These are phyloP conservation scores for Trichoderma atrobrunneum DNA, from an alignment of 2,329 filamentous ascomycete species.

Conservation along the genomic window DNA sequence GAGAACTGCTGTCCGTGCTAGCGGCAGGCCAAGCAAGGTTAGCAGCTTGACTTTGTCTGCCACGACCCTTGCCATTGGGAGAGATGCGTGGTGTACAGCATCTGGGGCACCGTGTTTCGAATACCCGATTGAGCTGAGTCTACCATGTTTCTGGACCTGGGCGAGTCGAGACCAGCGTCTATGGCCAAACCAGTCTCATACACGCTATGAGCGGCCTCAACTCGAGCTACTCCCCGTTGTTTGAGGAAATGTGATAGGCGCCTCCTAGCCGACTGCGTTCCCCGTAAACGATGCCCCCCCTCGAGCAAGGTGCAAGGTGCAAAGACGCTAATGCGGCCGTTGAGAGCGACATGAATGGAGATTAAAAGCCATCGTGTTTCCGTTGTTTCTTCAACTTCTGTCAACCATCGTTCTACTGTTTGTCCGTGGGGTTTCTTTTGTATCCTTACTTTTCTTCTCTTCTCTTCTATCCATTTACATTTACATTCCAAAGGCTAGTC, in stretches of 20 bases:
- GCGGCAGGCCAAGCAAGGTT: not conserved
- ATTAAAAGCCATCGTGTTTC: slow-evolving; percentile 28
- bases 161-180: slow-evolving; percentile 1
- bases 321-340: not conserved
- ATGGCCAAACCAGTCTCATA: slow-evolving; percentile 23
- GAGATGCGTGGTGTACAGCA: not conserved
- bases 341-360: slow-evolving; percentile 3
- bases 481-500: slow-evolving; percentile 29
- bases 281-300: slow-evolving; percentile 7
- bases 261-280: slow-evolving; percentile 15
- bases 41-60: not conserved
- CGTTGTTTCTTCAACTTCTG: slow-evolving; percentile 21
- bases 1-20: not conserved
- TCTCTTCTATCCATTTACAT: slow-evolving; percentile 28
- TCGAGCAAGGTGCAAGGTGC: slow-evolving; percentile 6
- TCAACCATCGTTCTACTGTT: slow-evolving; percentile 28
- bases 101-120: slow-evolving; percentile 5
- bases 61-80: not conserved
- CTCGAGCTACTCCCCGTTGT: slow-evolving; percentile 9
- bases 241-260: slow-evolving; percentile 11
- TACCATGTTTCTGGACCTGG: slow-evolving; percentile 2
- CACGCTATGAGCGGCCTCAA: slow-evolving; percentile 5
- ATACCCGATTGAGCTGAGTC: slow-evolving; percentile 8
- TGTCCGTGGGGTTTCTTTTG: slow-evolving; percentile 29
- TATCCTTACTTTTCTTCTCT: slow-evolving; percentile 27